A percentile compares a stretch with the other conserved stretches of the same genome.
These are phyloP conservation scores for Cutaneotrichosporon mucoides DNA, from an alignment of 1,284 basidiomycete genomes.

Conservation along the genomic window DNA sequence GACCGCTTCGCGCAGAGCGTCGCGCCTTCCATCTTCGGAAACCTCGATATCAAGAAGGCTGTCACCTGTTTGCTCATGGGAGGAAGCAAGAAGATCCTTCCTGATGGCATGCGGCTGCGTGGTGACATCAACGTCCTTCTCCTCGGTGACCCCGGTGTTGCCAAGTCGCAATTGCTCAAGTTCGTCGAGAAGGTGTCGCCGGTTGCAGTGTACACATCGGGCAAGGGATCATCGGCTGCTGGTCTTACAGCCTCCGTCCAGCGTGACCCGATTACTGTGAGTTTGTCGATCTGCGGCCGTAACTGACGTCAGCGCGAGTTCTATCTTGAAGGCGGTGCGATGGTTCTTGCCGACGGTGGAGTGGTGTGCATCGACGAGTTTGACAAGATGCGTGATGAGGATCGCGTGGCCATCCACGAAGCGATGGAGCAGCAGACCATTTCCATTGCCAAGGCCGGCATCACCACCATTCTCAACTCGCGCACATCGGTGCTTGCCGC, in stretches of 20 bases:
- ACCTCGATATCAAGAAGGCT: slow-evolving; percentile 96
- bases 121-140: slow-evolving; percentile 98
- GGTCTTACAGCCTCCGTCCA: slow-evolving; percentile 98
- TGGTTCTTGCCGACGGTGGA: slow-evolving; percentile 98
- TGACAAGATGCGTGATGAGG: slow-evolving; percentile 99
- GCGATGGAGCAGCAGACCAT: slow-evolving; percentile 99
- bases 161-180: slow-evolving; percentile 94
- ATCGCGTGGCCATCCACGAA: slow-evolving; percentile 98
- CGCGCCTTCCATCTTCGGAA: slow-evolving; percentile 95
- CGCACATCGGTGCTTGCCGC: slow-evolving; percentile 94
- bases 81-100: slow-evolving; percentile 95
- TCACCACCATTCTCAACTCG: slow-evolving; percentile 96
- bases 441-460: slow-evolving; percentile 98
- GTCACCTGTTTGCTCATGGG: slow-evolving; percentile 93
- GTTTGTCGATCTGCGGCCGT: slow-evolving; percentile 30
- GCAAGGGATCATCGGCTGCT: slow-evolving; percentile 95
- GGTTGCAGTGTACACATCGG: slow-evolving; percentile 96
- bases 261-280: slow-evolving; percentile 80
- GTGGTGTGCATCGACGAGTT: slow-evolving; percentile 99
- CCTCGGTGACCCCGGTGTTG: slow-evolving; percentile 95
- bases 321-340: slow-evolving; percentile 97
- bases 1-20: slow-evolving; percentile 92
- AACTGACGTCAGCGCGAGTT: slow-evolving; percentile 73
- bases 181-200: slow-evolving; percentile 99
- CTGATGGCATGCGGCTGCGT: slow-evolving; percentile 94